These are phyloP conservation scores for Lolium multiflorum DNA, from an alignment of 176 grass and related monocot genomes.

Conservation along the genomic window DNA sequence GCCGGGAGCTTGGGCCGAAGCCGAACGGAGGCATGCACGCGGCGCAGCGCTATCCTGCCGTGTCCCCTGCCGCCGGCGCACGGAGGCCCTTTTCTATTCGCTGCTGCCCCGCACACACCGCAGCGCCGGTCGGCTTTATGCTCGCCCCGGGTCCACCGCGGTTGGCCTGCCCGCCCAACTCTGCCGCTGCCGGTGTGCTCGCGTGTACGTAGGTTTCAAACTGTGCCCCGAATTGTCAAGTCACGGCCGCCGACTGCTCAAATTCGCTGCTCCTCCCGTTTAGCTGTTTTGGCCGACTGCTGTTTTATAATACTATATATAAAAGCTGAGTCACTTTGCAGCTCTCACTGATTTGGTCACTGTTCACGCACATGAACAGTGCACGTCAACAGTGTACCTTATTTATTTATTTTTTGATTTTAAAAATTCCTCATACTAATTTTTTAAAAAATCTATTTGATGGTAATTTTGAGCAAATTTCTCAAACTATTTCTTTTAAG, in stretches of 20 bases:
- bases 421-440: too few species aligned
- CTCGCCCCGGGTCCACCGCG: neutral
- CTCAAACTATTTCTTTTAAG: too few species aligned
- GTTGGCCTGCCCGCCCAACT: neutral
- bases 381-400: too few species aligned
- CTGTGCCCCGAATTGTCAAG: conserved; percentile 37
- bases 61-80: conserved; percentile 51
- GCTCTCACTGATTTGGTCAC: too few species aligned
- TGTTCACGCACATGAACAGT: too few species aligned
- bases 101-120: neutral
- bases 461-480: too few species aligned
- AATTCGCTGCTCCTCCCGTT: neutral
- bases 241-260: neutral
- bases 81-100: conserved; percentile 38
- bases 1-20: neutral
- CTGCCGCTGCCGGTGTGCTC: conserved; percentile 6
- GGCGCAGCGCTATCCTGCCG: conserved; percentile 28
- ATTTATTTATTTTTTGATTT: too few species aligned
- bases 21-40: conserved; percentile 37
- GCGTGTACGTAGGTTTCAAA: conserved; percentile 26
- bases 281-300: too few species aligned
- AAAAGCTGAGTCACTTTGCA: too few species aligned
- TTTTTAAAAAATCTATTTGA: too few species aligned
- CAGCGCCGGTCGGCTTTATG: conserved; percentile 59
- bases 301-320: too few species aligned